Evolutionary conservation across 164 flowering plant species (phyloP).

Genomic region (Magnolia changhungtana): DNA sequence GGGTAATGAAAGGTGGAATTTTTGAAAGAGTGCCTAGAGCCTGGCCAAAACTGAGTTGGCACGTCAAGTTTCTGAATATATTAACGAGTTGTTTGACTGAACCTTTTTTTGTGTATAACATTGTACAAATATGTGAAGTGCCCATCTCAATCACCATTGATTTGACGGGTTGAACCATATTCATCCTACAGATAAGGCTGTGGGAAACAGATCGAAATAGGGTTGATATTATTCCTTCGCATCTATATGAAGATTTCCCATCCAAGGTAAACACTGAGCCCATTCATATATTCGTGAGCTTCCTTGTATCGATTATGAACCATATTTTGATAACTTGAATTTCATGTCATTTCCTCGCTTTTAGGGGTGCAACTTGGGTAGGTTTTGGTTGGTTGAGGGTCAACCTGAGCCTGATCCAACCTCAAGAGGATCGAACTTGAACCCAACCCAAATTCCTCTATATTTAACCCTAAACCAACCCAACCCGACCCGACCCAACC

Average conservation of each 20-base stretch:
- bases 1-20: no score
- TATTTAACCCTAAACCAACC: no score
- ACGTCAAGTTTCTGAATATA: not conserved
- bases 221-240: slow-evolving; percentile 56
- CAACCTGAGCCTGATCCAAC: no score
- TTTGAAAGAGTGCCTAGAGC: not conserved
- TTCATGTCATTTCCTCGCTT: not conserved
- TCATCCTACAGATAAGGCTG: slow-evolving; percentile 59
- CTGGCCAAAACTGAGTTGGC: no score
- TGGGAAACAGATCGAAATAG: slow-evolving; percentile 87
- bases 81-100: not conserved
- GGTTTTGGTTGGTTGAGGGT: no score
- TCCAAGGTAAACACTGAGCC: slow-evolving; percentile 43
- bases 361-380: no score
- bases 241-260: slow-evolving; percentile 74
- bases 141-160: not conserved
- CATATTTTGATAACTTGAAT: not conserved
- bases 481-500: no score
- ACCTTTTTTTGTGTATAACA: not conserved
- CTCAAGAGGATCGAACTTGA: no score
- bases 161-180: slow-evolving; percentile 7
- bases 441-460: no score
- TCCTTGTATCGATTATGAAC: no score
- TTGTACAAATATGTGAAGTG: not conserved
- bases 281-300: not conserved